Evolutionary conservation across 148 eudicot genomes (phyloP).

Genomic region (Chenopodium quinoa): DNA sequence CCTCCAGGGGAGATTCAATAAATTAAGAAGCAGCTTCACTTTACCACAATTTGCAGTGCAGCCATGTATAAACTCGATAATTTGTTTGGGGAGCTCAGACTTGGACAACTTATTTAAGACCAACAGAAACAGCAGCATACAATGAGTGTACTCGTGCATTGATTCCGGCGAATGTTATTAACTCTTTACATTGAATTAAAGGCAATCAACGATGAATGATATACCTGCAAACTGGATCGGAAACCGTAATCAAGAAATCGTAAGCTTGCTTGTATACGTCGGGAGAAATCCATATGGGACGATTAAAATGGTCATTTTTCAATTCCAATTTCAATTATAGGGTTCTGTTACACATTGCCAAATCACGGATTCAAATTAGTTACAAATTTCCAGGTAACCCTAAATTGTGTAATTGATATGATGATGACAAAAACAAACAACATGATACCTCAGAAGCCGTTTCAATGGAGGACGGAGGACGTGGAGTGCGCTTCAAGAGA

Average conservation of each 20-base stretch:
- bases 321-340: constrained; percentile 56
- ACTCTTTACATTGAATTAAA: neutral
- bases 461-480: no score
- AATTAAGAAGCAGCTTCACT: constrained; percentile 42
- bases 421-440: no score
- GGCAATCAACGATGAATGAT: neutral
- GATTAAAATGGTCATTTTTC: constrained; percentile 82
- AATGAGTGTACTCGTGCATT: constrained; percentile 96
- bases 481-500: no score
- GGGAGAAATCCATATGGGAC: constrained; percentile 96
- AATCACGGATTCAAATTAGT: no score
- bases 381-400: no score
- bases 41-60: constrained; percentile 77
- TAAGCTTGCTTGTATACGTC: constrained; percentile 99
- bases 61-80: constrained; percentile 41
- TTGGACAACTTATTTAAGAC: constrained; percentile 81
- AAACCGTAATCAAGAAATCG: constrained; percentile 94
- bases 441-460: no score
- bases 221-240: constrained; percentile 98
- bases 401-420: no score
- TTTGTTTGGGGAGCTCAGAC: constrained; percentile 87
- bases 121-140: constrained; percentile 96
- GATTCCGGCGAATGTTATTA: constrained; percentile 40
- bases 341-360: no score
- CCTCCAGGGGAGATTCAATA: no score